Conservation (phyloP, 2,329 filamentous ascomycete species). For the Gnomoniopsis smithogilvyi region DNA sequence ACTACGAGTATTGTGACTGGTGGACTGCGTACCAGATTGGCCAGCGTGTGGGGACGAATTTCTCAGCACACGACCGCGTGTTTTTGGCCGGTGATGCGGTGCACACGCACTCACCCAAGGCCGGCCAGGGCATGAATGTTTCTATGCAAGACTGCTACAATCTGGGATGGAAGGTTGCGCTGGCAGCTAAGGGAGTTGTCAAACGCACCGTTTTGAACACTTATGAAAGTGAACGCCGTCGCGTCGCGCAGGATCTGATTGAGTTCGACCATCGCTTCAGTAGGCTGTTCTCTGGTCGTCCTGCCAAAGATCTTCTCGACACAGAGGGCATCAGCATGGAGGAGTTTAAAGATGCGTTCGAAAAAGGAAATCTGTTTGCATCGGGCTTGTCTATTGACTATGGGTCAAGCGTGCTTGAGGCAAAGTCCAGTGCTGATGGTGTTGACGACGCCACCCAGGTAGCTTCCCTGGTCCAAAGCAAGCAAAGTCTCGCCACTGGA, state of each 20-base stretch:
- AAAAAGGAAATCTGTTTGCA: constrained; percentile 58
- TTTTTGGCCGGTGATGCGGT: constrained; percentile 70
- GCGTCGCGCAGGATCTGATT: constrained; percentile 64
- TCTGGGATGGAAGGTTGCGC: constrained; percentile 54
- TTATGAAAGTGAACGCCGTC: constrained; percentile 51
- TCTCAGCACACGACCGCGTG: constrained; percentile 54
- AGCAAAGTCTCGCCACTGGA: constrained; percentile 39
- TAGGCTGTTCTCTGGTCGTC: constrained; percentile 53
- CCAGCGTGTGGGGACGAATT: constrained; percentile 58
- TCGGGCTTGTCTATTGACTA: constrained; percentile 49
- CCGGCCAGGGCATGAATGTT: constrained; percentile 71
- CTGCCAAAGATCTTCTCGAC: constrained; percentile 57
- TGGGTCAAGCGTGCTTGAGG: constrained; percentile 50
- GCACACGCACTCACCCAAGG: constrained; percentile 56
- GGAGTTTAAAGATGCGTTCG: constrained; percentile 59
- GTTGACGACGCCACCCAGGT: constrained; percentile 25
- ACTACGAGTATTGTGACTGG: constrained; percentile 63
- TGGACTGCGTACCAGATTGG: constrained; percentile 67
- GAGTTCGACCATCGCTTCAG: constrained; percentile 58
- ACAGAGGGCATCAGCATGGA: constrained; percentile 59
- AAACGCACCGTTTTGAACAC: constrained; percentile 42
- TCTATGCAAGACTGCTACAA: constrained; percentile 64
- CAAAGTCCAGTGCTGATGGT: constrained; percentile 36
- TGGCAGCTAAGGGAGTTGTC: constrained; percentile 41
- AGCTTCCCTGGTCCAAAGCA: background rate